phyloP scores from a whole-genome alignment of 129 eudicot genomes.

The Ambrosia trifida region DNA sequence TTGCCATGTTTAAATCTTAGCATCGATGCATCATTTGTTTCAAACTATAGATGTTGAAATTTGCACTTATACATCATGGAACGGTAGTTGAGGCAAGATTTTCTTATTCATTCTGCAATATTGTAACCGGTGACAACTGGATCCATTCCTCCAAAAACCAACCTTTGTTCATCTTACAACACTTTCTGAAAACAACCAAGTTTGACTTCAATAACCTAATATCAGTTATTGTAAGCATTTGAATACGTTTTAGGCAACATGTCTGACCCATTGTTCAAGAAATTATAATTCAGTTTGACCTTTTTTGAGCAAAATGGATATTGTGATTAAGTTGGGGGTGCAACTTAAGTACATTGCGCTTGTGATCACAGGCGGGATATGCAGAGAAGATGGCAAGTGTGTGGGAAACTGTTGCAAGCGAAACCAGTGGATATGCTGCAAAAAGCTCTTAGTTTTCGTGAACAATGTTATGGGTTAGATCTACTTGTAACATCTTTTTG shows the following conservation, averaged over 20 bases:
- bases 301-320: not conserved
- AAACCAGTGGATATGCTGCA: conserved; percentile 71
- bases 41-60: not conserved
- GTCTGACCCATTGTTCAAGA: not conserved
- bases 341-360: not conserved
- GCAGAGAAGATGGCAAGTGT: conserved; percentile 94
- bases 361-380: conserved; percentile 77
- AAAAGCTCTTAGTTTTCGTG: conserved; percentile 34
- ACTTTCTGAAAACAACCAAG: not conserved
- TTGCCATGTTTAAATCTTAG: not conserved
- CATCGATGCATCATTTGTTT: not conserved
- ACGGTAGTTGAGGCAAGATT: not conserved
- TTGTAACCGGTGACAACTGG: not conserved
- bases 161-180: not conserved
- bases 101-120: conserved; percentile 1
- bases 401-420: conserved; percentile 89
- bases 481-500: conserved; percentile 21
- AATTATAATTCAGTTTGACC: conserved; percentile 3
- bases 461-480: conserved; percentile 29
- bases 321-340: not conserved
- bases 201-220: not conserved
- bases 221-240: not conserved
- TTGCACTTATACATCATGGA: not conserved
- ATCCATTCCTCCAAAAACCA: no score
- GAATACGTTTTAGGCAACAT: not conserved